These are phyloP conservation scores for Cladosporium sp. DNA, from an alignment of 2,329 filamentous ascomycete species.

Conservation along the genomic window DNA sequence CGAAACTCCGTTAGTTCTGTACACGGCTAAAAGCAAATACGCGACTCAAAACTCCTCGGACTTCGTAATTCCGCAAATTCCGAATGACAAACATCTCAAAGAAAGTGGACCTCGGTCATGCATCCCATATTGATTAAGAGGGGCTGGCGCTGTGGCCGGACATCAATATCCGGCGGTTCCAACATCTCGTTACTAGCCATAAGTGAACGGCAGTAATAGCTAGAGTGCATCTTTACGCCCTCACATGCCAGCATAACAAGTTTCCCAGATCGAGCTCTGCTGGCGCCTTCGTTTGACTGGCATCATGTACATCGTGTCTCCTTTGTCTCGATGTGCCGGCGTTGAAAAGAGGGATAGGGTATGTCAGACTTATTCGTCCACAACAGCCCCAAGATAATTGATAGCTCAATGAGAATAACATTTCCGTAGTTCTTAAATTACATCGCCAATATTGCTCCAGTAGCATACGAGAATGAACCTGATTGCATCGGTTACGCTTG, in stretches of 20 bases:
- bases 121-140: neutral
- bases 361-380: neutral
- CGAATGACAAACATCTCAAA: too few relatives aligned
- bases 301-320: neutral
- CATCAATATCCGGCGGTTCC: neutral
- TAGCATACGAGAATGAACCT: neutral
- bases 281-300: neutral
- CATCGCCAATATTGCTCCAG: neutral
- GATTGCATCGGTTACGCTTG: constrained; percentile 1
- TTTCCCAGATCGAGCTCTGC: neutral
- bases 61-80: neutral
- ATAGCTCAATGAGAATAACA: neutral
- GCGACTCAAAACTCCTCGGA: neutral
- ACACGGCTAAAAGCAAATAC: neutral
- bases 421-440: neutral
- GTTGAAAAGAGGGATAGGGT: constrained; percentile 5
- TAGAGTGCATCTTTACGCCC: neutral
- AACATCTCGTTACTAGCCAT: neutral
- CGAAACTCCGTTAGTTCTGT: neutral
- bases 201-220: neutral
- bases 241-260: neutral
- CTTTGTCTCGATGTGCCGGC: neutral
- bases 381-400: neutral
- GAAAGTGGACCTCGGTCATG: neutral
- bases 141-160: neutral